A percentile compares a stretch with the other conserved stretches of the same genome.
Conservation (phyloP, 2,329 filamentous ascomycete genomes). For the Alternaria burnsii region DNA sequence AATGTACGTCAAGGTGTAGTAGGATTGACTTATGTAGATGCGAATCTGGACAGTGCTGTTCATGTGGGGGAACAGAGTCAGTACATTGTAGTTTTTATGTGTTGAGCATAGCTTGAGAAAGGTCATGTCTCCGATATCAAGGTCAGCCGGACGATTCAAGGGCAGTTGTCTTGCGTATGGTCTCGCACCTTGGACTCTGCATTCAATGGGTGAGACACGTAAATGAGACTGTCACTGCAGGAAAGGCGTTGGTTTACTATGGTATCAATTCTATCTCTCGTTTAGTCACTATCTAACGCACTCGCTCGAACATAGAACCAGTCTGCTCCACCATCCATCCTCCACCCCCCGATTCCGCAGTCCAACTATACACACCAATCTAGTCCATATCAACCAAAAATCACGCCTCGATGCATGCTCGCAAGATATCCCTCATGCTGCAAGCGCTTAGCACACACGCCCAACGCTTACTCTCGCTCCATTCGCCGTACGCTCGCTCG, state of each 20-base stretch:
- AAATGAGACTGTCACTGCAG: rapidly evolving
- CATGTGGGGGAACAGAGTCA: not conserved
- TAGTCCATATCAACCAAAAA: conserved; percentile 2
- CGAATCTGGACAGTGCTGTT: not conserved
- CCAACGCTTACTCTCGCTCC: conserved; percentile 1
- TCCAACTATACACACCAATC: conserved; percentile 1
- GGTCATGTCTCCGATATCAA: not conserved
- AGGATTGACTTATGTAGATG: not conserved
- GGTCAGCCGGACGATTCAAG: not conserved
- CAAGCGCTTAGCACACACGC: not conserved
- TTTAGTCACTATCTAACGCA: conserved; percentile 3
- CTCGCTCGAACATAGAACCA: conserved; percentile 1
- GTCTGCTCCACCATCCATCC: not conserved
- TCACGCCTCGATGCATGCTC: not conserved
- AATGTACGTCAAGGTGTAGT: not conserved
- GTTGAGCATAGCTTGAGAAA: not conserved
- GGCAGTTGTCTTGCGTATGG: not conserved
- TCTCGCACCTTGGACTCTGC: rapidly evolving
- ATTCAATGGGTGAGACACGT: not conserved
- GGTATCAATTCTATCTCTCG: conserved; percentile 5
- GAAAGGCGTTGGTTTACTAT: not conserved
- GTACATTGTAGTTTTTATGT: not conserved
- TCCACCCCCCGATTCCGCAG: not conserved
- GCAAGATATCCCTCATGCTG: not conserved
- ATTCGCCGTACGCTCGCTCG: conserved; percentile 1